Evolutionary conservation across 2,329 filamentous ascomycete species (phyloP).

Genomic region (Xenosphaeropsis pyriputrescens): DNA sequence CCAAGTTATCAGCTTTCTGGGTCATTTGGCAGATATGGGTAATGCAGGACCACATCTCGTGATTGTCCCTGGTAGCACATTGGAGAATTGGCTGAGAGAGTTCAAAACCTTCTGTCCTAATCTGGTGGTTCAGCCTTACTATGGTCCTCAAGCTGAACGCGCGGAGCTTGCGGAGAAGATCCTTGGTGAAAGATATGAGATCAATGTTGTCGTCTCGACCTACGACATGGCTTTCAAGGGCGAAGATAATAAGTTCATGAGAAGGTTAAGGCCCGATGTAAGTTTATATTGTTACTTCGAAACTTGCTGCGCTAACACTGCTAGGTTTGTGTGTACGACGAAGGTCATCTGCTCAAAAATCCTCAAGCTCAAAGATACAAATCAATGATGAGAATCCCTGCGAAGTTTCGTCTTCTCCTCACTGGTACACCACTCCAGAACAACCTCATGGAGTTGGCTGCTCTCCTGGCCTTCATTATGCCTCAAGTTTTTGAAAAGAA

Average conservation of each 20-base stretch:
- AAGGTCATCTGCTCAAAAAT: conserved; percentile 90
- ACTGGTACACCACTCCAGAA: conserved; percentile 89
- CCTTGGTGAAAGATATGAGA: conserved; percentile 47
- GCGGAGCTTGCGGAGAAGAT: conserved; percentile 50
- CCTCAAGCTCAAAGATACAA: conserved; percentile 69
- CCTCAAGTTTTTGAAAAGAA: conserved; percentile 67
- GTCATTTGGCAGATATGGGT: conserved; percentile 60
- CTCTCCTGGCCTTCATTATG: conserved; percentile 87
- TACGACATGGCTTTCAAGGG: conserved; percentile 48
- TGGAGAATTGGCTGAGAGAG: conserved; percentile 92
- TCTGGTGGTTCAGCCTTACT: conserved; percentile 58
- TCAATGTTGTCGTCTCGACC: conserved; percentile 60
- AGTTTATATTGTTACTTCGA: conserved; percentile 3
- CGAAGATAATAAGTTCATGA: conserved; percentile 47
- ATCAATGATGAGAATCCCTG: conserved; percentile 61
- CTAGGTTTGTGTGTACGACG: conserved; percentile 58
- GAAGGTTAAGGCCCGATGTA: conserved; percentile 36
- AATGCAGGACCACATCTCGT: conserved; percentile 64
- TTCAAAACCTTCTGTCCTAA: conserved; percentile 75
- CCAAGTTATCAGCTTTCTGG: conserved; percentile 85
- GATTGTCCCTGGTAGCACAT: conserved; percentile 81
- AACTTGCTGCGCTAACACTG: not conserved
- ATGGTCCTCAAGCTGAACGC: conserved; percentile 51
- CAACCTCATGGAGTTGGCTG: conserved; percentile 83
- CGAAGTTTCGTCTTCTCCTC: conserved; percentile 74